Conservation (phyloP, 2,329 filamentous ascomycete genomes). For the Talaromyces atroroseus region DNA sequence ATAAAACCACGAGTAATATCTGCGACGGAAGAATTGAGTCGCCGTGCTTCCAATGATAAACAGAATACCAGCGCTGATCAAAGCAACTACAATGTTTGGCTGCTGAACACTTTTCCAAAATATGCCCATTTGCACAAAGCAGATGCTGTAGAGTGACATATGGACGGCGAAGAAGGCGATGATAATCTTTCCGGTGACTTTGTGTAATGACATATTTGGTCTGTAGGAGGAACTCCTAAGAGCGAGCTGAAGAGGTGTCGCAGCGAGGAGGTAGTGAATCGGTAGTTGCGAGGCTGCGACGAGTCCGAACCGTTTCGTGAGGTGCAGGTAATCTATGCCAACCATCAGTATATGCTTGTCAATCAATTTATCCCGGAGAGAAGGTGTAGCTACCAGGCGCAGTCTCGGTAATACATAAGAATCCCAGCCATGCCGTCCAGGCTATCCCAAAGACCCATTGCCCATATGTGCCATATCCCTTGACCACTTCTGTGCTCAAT, state of each 20-base stretch:
- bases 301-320: background rate
- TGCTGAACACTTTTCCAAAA: background rate
- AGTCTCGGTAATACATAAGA: background rate
- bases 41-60: background rate
- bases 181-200: background rate
- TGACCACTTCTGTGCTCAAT: background rate
- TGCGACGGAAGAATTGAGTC: background rate
- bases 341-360: background rate
- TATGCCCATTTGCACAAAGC: background rate
- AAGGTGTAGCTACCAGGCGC: background rate
- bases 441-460: background rate
- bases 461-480: background rate
- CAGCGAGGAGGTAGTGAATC: background rate
- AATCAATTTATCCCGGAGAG: background rate
- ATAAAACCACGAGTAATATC: background rate
- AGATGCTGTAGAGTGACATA: background rate
- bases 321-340: background rate
- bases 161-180: background rate
- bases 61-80: background rate
- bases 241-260: background rate
- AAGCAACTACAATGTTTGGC: background rate
- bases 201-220: background rate
- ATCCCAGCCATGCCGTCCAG: background rate
- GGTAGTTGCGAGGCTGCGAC: background rate
- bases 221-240: background rate